Evolutionary conservation across 768 basidiomycete genomes (phyloP).

Genomic region (Macrolepiota dolichaula): DNA sequence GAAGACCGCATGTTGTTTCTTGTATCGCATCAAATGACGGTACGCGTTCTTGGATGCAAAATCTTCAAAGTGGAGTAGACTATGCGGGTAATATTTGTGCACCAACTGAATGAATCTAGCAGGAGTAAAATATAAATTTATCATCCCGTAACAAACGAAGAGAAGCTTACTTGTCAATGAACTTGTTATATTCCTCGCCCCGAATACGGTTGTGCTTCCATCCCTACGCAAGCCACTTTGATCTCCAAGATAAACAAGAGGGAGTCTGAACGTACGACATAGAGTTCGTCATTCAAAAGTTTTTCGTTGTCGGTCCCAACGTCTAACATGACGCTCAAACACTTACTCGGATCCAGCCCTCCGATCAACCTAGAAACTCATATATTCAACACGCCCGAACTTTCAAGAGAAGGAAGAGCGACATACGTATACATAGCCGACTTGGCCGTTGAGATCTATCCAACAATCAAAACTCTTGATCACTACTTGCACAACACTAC

Average conservation of each 20-base stretch:
- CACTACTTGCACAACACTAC: not conserved
- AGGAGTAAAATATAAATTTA: not conserved
- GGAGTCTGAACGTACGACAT: conserved; percentile 48
- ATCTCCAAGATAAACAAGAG: not conserved
- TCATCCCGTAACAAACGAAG: not conserved
- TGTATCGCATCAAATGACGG: conserved; percentile 59
- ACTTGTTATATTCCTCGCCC: conserved; percentile 72
- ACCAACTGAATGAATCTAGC: conserved; percentile 73
- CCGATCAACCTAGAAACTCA: conserved; percentile 47
- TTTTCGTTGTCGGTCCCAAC: conserved; percentile 74
- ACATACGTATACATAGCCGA: conserved; percentile 71
- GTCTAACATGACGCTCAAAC: conserved; percentile 62
- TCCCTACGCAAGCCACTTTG: conserved; percentile 42
- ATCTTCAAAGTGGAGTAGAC: conserved; percentile 82
- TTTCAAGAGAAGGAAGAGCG: not conserved
- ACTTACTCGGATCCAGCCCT: conserved; percentile 59
- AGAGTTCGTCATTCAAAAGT: conserved; percentile 59
- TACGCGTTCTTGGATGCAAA: conserved; percentile 80
- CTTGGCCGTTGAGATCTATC: conserved; percentile 73
- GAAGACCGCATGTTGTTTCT: conserved; percentile 63
- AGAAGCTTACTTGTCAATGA: conserved; percentile 62
- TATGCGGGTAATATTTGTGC: conserved; percentile 62
- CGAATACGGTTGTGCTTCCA: conserved; percentile 68
- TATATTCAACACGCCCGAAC: not conserved
- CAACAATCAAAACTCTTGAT: not conserved